Conservation (phyloP, 148 eudicot species). For the Rhododendron ovatum region DNA sequence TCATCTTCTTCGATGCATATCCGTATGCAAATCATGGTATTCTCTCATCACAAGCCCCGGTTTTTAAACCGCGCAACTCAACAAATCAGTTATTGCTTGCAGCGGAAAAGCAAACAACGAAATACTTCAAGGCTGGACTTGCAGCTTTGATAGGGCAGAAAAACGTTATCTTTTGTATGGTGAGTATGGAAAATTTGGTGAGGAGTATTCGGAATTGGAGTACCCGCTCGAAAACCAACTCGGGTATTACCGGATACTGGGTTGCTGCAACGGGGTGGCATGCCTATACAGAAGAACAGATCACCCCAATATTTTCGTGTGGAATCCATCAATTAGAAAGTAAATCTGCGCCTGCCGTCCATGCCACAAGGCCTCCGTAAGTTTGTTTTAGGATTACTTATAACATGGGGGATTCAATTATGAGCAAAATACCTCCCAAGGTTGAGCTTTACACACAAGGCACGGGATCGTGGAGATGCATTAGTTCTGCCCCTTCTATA, state of each 20-base stretch:
- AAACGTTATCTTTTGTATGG: slow-evolving; percentile 11
- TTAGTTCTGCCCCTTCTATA: not conserved
- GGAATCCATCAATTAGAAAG: slow-evolving; percentile 28
- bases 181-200: slow-evolving; percentile 8
- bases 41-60: slow-evolving; percentile 6
- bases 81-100: not conserved
- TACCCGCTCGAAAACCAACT: slow-evolving; percentile 17
- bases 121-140: not conserved
- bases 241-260: slow-evolving; percentile 28
- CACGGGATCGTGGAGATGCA: slow-evolving; percentile 14
- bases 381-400: slow-evolving; percentile 5
- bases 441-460: slow-evolving; percentile 2
- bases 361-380: slow-evolving; percentile 19
- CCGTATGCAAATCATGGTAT: slow-evolving; percentile 9
- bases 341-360: not conserved
- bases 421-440: not conserved
- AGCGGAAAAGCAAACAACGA: not conserved
- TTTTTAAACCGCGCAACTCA: not conserved
- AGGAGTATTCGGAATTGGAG: not conserved
- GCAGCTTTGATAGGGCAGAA: not conserved
- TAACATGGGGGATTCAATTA: not conserved
- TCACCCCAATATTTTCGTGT: slow-evolving; percentile 13
- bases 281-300: slow-evolving; percentile 19
- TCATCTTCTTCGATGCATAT: not conserved
- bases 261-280: slow-evolving; percentile 23